Percentiles rank a stretch among this genome's conserved stretches.
Evolutionary conservation across 257 asterid genomes (phyloP).

Genomic region (Nicotiana sylvestris): DNA sequence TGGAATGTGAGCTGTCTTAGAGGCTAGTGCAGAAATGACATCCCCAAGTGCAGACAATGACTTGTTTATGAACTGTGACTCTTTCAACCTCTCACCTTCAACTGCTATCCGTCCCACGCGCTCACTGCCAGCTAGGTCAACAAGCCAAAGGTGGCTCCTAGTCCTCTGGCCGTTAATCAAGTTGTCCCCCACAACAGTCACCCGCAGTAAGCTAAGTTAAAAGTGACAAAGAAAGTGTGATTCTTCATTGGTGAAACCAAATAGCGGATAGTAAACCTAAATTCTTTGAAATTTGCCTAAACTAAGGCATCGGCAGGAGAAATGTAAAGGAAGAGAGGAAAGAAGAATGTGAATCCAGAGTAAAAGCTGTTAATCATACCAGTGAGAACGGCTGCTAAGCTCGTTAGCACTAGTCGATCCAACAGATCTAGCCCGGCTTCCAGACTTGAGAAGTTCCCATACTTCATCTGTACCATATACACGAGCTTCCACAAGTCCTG

Average conservation of each 20-base stretch:
- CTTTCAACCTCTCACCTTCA: constrained; percentile 93
- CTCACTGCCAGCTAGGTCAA: constrained; percentile 98
- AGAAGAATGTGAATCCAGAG: neutral
- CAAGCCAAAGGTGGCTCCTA: constrained; percentile 95
- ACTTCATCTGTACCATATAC: constrained; percentile 76
- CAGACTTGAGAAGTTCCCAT: constrained; percentile 76
- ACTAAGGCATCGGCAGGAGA: neutral
- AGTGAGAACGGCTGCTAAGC: constrained; percentile 97
- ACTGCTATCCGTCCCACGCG: constrained; percentile 88
- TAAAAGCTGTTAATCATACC: constrained; percentile 40
- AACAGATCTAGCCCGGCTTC: constrained; percentile 93
- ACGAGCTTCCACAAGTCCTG: constrained; percentile 87
- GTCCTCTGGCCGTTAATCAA: constrained; percentile 72
- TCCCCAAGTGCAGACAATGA: constrained; percentile 95
- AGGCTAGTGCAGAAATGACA: constrained; percentile 92
- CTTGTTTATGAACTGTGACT: constrained; percentile 89
- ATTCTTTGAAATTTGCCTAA: neutral
- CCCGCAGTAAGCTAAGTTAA: constrained; percentile 77
- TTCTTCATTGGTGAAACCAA: neutral
- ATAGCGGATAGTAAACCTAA: neutral
- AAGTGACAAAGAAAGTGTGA: neutral
- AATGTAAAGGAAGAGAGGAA: constrained; percentile 5
- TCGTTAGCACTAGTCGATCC: constrained; percentile 98
- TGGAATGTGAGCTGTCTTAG: constrained; percentile 70
- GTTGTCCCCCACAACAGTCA: constrained; percentile 77